Conservation (phyloP, 345 rosid genomes). For the Dimocarpus longan region DNA sequence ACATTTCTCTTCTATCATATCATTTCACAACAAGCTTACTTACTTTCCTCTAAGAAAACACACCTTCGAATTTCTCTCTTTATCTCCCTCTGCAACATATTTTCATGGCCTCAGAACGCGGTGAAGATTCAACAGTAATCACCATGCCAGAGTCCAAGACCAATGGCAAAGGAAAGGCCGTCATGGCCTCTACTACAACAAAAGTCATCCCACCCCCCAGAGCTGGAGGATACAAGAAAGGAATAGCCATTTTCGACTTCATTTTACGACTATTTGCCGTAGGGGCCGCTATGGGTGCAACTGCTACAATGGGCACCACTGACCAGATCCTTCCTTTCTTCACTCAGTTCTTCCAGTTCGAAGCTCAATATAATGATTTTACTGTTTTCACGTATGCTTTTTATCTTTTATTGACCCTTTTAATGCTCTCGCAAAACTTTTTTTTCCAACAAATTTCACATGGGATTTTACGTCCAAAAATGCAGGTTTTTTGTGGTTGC, state of each 20-base stretch:
- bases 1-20: neutral
- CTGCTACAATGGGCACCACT: constrained; percentile 42
- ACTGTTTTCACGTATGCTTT: constrained; percentile 38
- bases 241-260: constrained; percentile 50
- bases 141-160: constrained; percentile 19
- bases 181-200: neutral
- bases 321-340: constrained; percentile 58
- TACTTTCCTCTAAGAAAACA: neutral
- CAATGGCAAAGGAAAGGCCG: constrained; percentile 33
- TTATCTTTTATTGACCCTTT: neutral
- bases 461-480: neutral
- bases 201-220: constrained; percentile 8
- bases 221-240: constrained; percentile 41
- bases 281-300: constrained; percentile 44
- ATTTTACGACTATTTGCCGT: constrained; percentile 42
- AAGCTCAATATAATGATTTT: constrained; percentile 53
- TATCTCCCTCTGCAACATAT: neutral
- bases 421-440: neutral
- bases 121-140: constrained; percentile 17
- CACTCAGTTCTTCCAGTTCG: constrained; percentile 71
- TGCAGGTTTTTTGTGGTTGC: constrained; percentile 53
- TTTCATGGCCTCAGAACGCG: constrained; percentile 35
- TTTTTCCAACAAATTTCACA: too few species aligned
- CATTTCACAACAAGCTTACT: neutral
- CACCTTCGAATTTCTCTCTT: neutral